Percentiles rank a stretch among this genome's conserved stretches.
These are phyloP conservation scores for Trifolium fragiferum DNA, from an alignment of 306 rosid genomes.

Conservation along the genomic window DNA sequence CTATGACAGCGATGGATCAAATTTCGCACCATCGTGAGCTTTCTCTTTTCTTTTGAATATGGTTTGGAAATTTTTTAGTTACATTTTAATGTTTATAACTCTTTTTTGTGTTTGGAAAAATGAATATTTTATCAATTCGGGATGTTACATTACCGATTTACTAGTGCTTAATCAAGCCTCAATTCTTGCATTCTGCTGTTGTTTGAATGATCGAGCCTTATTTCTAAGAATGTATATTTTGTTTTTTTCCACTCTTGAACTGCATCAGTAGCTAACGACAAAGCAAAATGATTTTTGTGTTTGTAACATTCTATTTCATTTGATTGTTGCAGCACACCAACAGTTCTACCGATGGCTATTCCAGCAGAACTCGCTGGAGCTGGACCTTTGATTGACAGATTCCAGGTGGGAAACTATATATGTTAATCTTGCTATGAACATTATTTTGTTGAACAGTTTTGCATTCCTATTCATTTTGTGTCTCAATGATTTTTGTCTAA, in stretches of 20 bases:
- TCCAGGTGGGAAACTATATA: conserved; percentile 63
- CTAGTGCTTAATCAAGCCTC: no score
- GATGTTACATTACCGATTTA: conserved; percentile 9
- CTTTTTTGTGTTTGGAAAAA: background rate
- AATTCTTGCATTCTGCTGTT: conserved; percentile 22
- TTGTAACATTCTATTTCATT: conserved; percentile 9
- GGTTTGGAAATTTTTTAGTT: background rate
- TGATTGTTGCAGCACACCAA: conserved; percentile 68
- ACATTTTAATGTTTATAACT: background rate
- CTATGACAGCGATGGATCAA: conserved; percentile 74
- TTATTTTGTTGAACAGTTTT: conserved; percentile 8
- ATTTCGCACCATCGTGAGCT: conserved; percentile 83
- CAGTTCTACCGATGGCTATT: conserved; percentile 68
- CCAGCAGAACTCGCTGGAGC: conserved; percentile 84
- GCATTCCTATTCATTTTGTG: background rate
- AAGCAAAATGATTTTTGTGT: conserved; percentile 20
- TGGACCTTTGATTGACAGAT: conserved; percentile 77
- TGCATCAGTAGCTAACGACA: conserved; percentile 3
- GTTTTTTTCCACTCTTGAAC: background rate
- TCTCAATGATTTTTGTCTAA: conserved; percentile 32
- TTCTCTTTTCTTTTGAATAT: conserved; percentile 26
- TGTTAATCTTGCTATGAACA: background rate
- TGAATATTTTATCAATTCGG: conserved; percentile 10
- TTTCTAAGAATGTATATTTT: background rate
- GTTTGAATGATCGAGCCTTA: background rate